Evolutionary conservation across 495 filamentous ascomycete species (phyloP), one percentile per base, ranked within the genome.

Genomic region (Neurospora sp.): DNA sequence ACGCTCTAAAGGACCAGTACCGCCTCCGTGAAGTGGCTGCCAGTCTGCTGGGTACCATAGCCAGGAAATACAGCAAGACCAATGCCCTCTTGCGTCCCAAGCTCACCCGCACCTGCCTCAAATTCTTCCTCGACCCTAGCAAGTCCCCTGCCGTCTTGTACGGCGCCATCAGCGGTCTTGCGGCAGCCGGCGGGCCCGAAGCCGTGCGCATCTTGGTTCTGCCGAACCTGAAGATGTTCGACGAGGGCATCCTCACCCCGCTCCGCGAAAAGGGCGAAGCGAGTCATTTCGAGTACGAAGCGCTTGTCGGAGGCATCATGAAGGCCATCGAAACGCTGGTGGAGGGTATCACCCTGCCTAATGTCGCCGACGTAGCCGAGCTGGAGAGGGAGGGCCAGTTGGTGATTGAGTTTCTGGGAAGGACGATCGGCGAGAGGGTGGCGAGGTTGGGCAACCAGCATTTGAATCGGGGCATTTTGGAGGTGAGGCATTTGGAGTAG

Each of bases 51-150:
- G 88, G 87, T 31, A 85, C 87, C 6, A 90, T 98, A 35, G 88
- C 90, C 14, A 86, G 85, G 53, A 93, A 92, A 75, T 97, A 94
- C 85, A 88, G 89, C 16, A 85, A 88, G 46, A 86, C 88, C 16
- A 95, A 93, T 48, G 87, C 90, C 69, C 90, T 90, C 35, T 87
- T 99, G 20, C 93, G 93, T 70, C 90, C 96, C 0, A 90, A 96
- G 41, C 88, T 99, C n/a, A 92, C 93, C 16, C 89, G 96, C 16
- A 94, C 93, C 0, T 98, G 93, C 79, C 87, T 98, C 4, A 97
- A 97, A 82, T 84, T 89, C 76, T 94, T 97, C 80, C 88, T 99
- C 9, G 94, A 97, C 79, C 92, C 93, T 0, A 86, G 88, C 39
- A 91, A 93, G 77, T 89, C 93, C 0, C 86, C 94, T 5, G 88